phyloP scores from a whole-genome alignment of 495 filamentous ascomycete species.

The Xylaria scruposa region DNA sequence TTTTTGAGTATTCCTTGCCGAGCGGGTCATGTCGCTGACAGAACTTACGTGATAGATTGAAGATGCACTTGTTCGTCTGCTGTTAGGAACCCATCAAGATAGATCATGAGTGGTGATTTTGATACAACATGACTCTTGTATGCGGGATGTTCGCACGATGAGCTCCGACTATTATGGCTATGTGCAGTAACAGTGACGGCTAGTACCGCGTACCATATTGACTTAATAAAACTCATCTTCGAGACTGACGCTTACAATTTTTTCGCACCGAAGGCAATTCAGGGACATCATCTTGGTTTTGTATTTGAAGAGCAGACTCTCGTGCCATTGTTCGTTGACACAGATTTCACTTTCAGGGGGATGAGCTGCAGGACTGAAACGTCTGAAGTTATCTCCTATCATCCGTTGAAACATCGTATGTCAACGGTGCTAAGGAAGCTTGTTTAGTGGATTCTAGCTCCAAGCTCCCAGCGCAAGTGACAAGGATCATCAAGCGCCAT shows the following conservation, averaged over 20 bases:
- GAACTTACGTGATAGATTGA: slow-evolving; percentile 48
- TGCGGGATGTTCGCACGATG: slow-evolving; percentile 46
- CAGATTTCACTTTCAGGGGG: neutral
- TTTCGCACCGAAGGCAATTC: neutral
- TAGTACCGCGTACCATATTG: slow-evolving; percentile 33
- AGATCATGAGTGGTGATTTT: slow-evolving; percentile 61
- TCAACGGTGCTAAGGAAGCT: slow-evolving; percentile 22
- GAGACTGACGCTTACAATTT: neutral
- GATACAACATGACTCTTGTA: slow-evolving; percentile 61
- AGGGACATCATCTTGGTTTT: slow-evolving; percentile 11
- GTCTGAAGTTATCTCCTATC: slow-evolving; percentile 32
- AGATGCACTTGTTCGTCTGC: slow-evolving; percentile 49
- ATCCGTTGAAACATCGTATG: slow-evolving; percentile 7
- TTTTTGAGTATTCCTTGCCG: neutral
- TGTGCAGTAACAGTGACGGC: slow-evolving; percentile 32
- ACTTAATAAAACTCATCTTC: slow-evolving; percentile 34
- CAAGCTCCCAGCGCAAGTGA: slow-evolving; percentile 27
- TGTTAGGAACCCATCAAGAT: slow-evolving; percentile 58
- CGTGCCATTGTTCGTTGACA: neutral
- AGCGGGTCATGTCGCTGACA: too few species aligned
- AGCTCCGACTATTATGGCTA: slow-evolving; percentile 26
- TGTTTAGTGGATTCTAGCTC: slow-evolving; percentile 32
- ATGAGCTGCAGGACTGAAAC: slow-evolving; percentile 39
- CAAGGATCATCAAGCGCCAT: slow-evolving; percentile 14
- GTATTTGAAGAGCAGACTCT: neutral